Evolutionary conservation across 805 yeast species (phyloP).

Genomic region (Ogataea angusta): DNA sequence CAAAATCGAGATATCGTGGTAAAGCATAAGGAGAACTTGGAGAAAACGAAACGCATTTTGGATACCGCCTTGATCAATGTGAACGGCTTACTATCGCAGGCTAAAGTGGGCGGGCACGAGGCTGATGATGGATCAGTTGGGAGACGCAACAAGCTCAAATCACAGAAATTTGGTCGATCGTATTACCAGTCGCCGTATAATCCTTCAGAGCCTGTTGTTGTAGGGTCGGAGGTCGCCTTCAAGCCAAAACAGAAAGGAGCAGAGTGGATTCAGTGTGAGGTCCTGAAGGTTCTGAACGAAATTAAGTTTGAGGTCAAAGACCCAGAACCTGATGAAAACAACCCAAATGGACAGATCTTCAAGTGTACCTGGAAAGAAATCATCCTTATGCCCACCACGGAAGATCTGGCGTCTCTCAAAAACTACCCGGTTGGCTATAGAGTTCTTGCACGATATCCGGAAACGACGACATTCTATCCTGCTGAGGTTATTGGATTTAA

Average conservation of each 20-base stretch:
- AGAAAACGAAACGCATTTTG: conserved; percentile 44
- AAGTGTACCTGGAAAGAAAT: conserved; percentile 81
- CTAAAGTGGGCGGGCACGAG: conserved; percentile 7
- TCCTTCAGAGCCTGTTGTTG: conserved; percentile 51
- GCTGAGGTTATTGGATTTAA: conserved; percentile 84
- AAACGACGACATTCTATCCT: conserved; percentile 93
- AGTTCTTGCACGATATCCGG: conserved; percentile 93
- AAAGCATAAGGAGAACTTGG: conserved; percentile 57
- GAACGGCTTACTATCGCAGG: conserved; percentile 39
- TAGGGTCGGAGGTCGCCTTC: conserved; percentile 88
- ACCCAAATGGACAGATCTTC: conserved; percentile 82
- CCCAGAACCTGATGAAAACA: conserved; percentile 95
- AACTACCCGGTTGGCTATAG: conserved; percentile 72
- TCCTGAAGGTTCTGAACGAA: conserved; percentile 52
- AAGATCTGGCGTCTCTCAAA: conserved; percentile 31
- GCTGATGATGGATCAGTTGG: conserved; percentile 10
- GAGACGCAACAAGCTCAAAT: conserved; percentile 12
- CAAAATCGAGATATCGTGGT: conserved; percentile 34
- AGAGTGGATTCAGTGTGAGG: conserved; percentile 97
- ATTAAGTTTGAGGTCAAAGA: conserved; percentile 83
- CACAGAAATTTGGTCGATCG: conserved; percentile 21
- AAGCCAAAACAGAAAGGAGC: conserved; percentile 66
- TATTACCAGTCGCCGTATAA: conserved; percentile 53
- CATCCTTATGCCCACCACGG: conserved; percentile 59
- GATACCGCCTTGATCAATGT: conserved; percentile 45